Percentiles rank a stretch among this genome's conserved stretches.
phyloP scores from a whole-genome alignment of 73 alveolate genomes.

The Paramecium pentaurelia region DNA sequence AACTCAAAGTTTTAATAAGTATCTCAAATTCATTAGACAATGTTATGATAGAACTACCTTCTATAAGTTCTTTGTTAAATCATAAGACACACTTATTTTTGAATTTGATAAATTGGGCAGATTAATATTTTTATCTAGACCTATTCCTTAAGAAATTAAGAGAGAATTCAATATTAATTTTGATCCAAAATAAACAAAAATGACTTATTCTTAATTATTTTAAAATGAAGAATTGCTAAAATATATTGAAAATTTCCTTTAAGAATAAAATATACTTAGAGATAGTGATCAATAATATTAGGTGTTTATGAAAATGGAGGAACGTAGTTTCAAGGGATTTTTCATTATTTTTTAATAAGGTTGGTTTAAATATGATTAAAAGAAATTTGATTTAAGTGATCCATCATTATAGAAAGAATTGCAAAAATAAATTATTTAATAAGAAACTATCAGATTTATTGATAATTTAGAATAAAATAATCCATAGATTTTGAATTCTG shows the following conservation, averaged over 20 bases:
- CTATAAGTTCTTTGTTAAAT: background rate
- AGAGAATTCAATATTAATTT: background rate
- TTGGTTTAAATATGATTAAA: background rate
- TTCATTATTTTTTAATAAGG: background rate
- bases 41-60: background rate
- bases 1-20: background rate
- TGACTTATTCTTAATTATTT: background rate
- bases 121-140: background rate
- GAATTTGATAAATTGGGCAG: background rate
- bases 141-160: background rate
- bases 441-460: background rate
- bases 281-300: background rate
- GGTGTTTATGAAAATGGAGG: conserved; percentile 33
- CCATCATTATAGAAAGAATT: background rate
- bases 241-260: background rate
- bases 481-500: background rate
- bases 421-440: background rate
- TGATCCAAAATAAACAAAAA: background rate
- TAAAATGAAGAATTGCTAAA: background rate
- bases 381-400: background rate
- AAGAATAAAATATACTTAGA: background rate
- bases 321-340: background rate
- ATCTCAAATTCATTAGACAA: background rate
- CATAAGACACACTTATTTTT: background rate
- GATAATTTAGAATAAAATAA: background rate